These are phyloP conservation scores for Penicillium sp. DNA, from an alignment of 2,329 filamentous ascomycete species.

Conservation along the genomic window DNA sequence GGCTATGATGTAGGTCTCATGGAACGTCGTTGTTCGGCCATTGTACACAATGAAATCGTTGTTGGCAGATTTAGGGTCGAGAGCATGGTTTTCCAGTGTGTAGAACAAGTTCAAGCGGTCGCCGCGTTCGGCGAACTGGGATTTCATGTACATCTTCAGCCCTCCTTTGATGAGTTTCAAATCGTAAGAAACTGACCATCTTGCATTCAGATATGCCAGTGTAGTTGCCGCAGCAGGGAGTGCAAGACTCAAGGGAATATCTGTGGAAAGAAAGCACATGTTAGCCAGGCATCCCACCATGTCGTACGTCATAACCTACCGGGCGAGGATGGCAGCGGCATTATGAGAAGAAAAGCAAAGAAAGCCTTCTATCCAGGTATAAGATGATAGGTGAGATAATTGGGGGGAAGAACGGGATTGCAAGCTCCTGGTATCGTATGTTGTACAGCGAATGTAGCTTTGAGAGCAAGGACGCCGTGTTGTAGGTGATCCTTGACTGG, in stretches of 20 bases:
- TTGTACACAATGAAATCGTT: slow-evolving; percentile 66
- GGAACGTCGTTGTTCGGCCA: slow-evolving; percentile 68
- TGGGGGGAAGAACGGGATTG: not conserved
- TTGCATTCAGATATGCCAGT: slow-evolving; percentile 77
- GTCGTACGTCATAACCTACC: not conserved
- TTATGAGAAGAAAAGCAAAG: not conserved
- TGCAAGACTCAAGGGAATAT: slow-evolving; percentile 44
- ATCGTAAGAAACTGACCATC: slow-evolving; percentile 66
- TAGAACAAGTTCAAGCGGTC: slow-evolving; percentile 74
- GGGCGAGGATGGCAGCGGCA: not conserved
- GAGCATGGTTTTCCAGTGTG: slow-evolving; percentile 65
- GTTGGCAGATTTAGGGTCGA: slow-evolving; percentile 51
- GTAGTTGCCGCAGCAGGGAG: slow-evolving; percentile 64
- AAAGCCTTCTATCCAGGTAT: not conserved
- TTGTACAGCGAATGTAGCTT: not conserved
- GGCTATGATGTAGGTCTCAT: slow-evolving; percentile 68
- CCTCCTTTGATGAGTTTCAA: slow-evolving; percentile 57
- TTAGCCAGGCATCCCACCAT: slow-evolving; percentile 1
- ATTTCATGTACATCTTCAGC: slow-evolving; percentile 47
- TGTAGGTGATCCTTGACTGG: not conserved
- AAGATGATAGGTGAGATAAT: not conserved
- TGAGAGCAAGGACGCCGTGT: not conserved
- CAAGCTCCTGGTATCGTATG: not conserved
- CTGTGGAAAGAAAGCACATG: slow-evolving; percentile 17
- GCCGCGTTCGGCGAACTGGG: slow-evolving; percentile 51